Conservation (phyloP, 208 protist genomes). For the Lotmaria passim region DNA sequence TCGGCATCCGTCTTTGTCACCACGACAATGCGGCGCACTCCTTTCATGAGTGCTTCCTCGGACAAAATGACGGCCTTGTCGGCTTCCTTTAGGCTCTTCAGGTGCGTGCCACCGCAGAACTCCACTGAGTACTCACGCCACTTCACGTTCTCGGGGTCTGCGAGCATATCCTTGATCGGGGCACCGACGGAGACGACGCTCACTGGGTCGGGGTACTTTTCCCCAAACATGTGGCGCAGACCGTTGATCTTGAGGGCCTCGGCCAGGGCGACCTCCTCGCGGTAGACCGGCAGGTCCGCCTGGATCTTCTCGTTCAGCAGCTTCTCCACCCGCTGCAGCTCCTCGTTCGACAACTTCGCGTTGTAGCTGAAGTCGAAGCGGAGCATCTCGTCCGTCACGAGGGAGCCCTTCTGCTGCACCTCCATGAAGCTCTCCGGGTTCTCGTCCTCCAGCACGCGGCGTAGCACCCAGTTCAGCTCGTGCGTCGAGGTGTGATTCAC, state of each 20-base stretch:
- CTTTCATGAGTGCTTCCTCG: slow-evolving; percentile 95
- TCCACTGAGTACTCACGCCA: slow-evolving; percentile 94
- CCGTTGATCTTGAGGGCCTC: slow-evolving; percentile 75
- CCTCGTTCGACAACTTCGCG: slow-evolving; percentile 76
- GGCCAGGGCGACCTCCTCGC: slow-evolving; percentile 87
- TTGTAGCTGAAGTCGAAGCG: slow-evolving; percentile 98
- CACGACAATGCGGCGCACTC: slow-evolving; percentile 88
- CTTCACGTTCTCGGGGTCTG: slow-evolving; percentile 87
- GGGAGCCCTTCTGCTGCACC: slow-evolving; percentile 96
- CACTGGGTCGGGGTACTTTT: slow-evolving; percentile 99
- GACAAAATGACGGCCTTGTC: slow-evolving; percentile 92
- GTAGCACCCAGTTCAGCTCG: slow-evolving; percentile 97
- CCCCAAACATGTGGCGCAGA: slow-evolving; percentile 96
- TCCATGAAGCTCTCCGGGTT: slow-evolving; percentile 84
- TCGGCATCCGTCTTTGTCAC: slow-evolving; percentile 71
- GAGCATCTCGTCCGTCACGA: slow-evolving; percentile 92
- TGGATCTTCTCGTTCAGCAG: slow-evolving; percentile 91
- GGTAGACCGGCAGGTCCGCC: slow-evolving; percentile 82
- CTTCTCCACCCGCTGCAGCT: slow-evolving; percentile 89
- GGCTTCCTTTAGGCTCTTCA: slow-evolving; percentile 86
- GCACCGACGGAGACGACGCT: slow-evolving; percentile 97
- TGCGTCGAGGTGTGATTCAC: slow-evolving; percentile 99
- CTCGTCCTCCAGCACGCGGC: slow-evolving; percentile 86
- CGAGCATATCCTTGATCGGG: slow-evolving; percentile 89
- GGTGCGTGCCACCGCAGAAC: slow-evolving; percentile 98